Percentiles rank a stretch among this genome's conserved stretches.
Evolutionary conservation across 768 basidiomycete species (phyloP).

Genomic region (Auricularia sp.): DNA sequence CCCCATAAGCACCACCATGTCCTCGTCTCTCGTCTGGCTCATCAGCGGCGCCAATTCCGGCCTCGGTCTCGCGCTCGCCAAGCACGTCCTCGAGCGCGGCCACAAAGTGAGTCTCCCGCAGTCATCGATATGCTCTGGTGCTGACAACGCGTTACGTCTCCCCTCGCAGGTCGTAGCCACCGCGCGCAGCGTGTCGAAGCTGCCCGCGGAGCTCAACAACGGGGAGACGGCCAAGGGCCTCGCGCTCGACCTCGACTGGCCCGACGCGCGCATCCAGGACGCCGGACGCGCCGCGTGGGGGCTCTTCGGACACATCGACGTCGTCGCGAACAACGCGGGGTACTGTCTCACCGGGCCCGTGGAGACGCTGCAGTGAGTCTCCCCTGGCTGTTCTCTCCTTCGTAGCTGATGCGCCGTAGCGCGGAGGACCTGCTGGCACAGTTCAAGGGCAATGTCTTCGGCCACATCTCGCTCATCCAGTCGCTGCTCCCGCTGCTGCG

Average conservation of each 20-base stretch:
- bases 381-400: not conserved
- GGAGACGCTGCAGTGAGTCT: not conserved
- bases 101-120: slow-evolving; percentile 12
- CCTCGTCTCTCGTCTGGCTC: slow-evolving; percentile 12
- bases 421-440: slow-evolving; percentile 13
- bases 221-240: not conserved
- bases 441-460: slow-evolving; percentile 22
- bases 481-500: slow-evolving; percentile 19
- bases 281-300: not conserved
- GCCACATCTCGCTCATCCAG: slow-evolving; percentile 19
- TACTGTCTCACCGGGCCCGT: not conserved
- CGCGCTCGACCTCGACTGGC: not conserved
- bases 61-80: slow-evolving; percentile 18
- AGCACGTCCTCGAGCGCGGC: slow-evolving; percentile 18
- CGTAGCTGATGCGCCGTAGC: not conserved
- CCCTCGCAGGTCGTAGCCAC: not conserved
- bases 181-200: not conserved
- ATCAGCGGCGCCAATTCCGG: slow-evolving; percentile 21
- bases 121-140: not conserved
- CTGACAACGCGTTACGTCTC: too few species aligned
- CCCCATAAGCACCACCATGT: too few species aligned
- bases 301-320: not conserved
- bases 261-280: not conserved
- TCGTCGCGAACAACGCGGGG: not conserved
- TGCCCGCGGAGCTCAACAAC: not conserved